Conservation (phyloP, 192 early-diverging fungal species). For the Lobosporangium transversale region DNA sequence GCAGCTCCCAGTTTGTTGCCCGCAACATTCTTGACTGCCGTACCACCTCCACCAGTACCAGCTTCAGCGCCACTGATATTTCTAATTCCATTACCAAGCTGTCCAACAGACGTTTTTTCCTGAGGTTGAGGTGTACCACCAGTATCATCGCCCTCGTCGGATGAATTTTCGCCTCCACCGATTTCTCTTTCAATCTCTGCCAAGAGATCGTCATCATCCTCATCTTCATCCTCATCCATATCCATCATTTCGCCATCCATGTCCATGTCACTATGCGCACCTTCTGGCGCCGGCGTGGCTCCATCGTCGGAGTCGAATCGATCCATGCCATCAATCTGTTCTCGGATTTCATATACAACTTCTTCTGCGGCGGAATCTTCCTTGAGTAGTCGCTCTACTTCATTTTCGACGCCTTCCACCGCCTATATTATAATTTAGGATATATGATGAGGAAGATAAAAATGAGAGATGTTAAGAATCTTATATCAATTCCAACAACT, state of each 20-base stretch:
- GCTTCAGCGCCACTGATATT: too few relatives aligned
- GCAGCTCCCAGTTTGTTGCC: not conserved
- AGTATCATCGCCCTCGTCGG: slow-evolving; percentile 25
- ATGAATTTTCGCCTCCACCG: slow-evolving; percentile 54
- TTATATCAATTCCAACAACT: too few relatives aligned
- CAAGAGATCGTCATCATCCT: slow-evolving; percentile 54
- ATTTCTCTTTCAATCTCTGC: slow-evolving; percentile 55
- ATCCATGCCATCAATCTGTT: slow-evolving; percentile 24
- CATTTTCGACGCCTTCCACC: slow-evolving; percentile 84
- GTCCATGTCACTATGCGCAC: slow-evolving; percentile 50
- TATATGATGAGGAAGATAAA: too few relatives aligned
- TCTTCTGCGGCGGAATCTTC: slow-evolving; percentile 79
- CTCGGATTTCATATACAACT: slow-evolving; percentile 62
- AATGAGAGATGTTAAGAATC: too few relatives aligned
- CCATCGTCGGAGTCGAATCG: slow-evolving; percentile 27
- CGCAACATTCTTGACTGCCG: not conserved
- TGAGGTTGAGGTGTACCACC: slow-evolving; percentile 12
- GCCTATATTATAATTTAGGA: too few relatives aligned
- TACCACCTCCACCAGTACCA: not conserved
- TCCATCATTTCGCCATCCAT: slow-evolving; percentile 57
- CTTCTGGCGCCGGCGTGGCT: slow-evolving; percentile 51
- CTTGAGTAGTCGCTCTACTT: slow-evolving; percentile 81
- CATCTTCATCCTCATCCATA: slow-evolving; percentile 56
- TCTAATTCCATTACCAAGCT: not conserved
- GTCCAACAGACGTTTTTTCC: not conserved